Conservation (phyloP, 768 basidiomycete species). For the Mrakia frigida region DNA sequence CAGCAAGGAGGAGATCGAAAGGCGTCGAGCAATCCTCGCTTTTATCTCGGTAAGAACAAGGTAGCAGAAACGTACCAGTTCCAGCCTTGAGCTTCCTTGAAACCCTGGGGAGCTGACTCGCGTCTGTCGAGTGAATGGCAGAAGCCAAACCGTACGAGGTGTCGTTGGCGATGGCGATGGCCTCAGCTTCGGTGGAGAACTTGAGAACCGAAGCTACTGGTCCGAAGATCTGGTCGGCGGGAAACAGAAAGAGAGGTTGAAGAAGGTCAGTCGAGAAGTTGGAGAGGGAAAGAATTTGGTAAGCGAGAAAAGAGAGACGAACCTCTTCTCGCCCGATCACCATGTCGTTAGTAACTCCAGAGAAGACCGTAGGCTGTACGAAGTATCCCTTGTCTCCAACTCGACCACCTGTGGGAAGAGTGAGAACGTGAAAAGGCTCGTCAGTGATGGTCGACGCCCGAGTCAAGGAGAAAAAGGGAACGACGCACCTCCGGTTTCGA, state of each 20-base stretch:
- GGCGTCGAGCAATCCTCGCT: no score
- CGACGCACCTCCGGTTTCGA: slow-evolving; percentile 58
- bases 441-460: background rate
- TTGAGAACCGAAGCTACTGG: slow-evolving; percentile 79
- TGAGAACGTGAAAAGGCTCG: background rate
- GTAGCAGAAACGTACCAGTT: slow-evolving; percentile 41
- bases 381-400: slow-evolving; percentile 63
- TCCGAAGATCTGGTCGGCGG: slow-evolving; percentile 76
- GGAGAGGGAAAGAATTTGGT: background rate
- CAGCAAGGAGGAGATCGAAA: background rate
- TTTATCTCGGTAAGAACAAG: background rate
- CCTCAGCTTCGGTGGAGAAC: slow-evolving; percentile 84
- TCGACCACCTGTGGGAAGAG: slow-evolving; percentile 42
- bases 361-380: slow-evolving; percentile 79
- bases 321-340: slow-evolving; percentile 61
- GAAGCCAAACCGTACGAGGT: slow-evolving; percentile 80
- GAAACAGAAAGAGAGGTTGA: background rate
- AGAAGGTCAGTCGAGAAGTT: background rate
- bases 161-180: slow-evolving; percentile 78
- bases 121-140: slow-evolving; percentile 73
- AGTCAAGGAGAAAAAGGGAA: background rate
- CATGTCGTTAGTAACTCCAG: slow-evolving; percentile 62
- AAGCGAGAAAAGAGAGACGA: background rate
- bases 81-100: slow-evolving; percentile 75
- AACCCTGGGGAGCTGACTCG: slow-evolving; percentile 65